A percentile compares a stretch with the other conserved stretches of the same genome.
These are phyloP conservation scores for Puccinia horiana DNA, from an alignment of 1,284 basidiomycete species.

Conservation along the genomic window DNA sequence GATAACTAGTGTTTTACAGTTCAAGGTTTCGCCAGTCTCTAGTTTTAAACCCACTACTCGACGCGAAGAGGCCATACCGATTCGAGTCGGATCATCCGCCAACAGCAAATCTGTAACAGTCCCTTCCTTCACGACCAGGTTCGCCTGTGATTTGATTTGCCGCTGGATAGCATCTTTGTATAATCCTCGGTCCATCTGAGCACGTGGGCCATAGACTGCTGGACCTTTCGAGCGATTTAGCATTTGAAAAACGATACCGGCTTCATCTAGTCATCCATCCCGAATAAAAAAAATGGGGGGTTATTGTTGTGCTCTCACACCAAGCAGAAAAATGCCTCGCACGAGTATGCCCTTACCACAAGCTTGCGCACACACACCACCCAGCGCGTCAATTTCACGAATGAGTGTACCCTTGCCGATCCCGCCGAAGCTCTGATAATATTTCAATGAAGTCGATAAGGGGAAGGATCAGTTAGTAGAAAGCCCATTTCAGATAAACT, in stretches of 20 bases:
- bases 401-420: constrained; percentile 87
- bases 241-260: constrained; percentile 82
- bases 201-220: constrained; percentile 85
- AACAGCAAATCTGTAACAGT: constrained; percentile 79
- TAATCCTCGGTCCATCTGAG: constrained; percentile 79
- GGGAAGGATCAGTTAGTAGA: neutral
- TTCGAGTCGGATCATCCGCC: constrained; percentile 60
- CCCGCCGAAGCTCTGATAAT: constrained; percentile 57
- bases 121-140: constrained; percentile 70
- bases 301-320: neutral
- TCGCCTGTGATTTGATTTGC: constrained; percentile 67
- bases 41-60: constrained; percentile 18
- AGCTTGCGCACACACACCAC: constrained; percentile 74
- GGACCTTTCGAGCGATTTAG: constrained; percentile 81
- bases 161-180: constrained; percentile 81
- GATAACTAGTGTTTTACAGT: constrained; percentile 76
- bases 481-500: no score
- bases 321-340: neutral
- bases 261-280: constrained; percentile 66
- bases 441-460: neutral
- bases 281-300: neutral
- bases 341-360: constrained; percentile 64
- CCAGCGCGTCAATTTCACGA: constrained; percentile 81
- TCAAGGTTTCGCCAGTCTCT: constrained; percentile 69
- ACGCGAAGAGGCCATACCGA: neutral